Base-by-base conservation (phyloP, 208 protist species). In the Trypanosoma melophagium region DNA sequence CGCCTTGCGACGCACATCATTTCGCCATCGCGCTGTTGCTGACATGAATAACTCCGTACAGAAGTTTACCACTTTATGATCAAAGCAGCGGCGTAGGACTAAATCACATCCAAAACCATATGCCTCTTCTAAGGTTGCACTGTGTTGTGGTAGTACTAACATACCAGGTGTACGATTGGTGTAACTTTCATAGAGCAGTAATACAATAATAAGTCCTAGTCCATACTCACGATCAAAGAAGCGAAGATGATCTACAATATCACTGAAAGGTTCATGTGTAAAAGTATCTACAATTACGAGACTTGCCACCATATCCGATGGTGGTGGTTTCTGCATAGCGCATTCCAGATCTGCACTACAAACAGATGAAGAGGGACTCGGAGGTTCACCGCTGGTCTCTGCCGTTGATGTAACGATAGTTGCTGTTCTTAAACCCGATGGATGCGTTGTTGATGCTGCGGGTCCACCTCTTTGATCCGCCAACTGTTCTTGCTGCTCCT, bases 71-170 rank as follows among this genome's bases (percentile, higher is more conserved):
- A 92, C 83, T 2, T 79, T 68, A 60, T 93, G 77, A 50, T 95
- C 90, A 76, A 93, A 87, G 71, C 68, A 76, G 64, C 89, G 86
- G 0, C 77, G 69, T 8, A 95, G 54, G 7, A 90, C 90, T 21
- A 95, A 79, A 69, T 95, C 90, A 70, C 81, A 93, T 28, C 90
- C 90, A 40, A 62, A 50, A n/a, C 58, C 69, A 68, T 95, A 95
- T 38, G 87, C 90, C 35, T 77, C 83, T 40, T 72, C 69, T 16
- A 86, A 53, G 16, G 75, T 84, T 7, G 80, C 77, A 13, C 70
- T 50, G 53, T 89, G 69, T 64, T 74, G 47, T 1, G 90, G 86
- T 21, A 69, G 71, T 14, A 89, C 47, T 3, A 93, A 72, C 31
- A 78, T 67, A 17, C 87, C 89, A 13, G 28, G 63, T 60, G 38